Evolutionary conservation across 371 early-diverging fungal genomes (phyloP), one percentile per base, ranked within the genome.

Genomic region (Smittium mucronatum): DNA sequence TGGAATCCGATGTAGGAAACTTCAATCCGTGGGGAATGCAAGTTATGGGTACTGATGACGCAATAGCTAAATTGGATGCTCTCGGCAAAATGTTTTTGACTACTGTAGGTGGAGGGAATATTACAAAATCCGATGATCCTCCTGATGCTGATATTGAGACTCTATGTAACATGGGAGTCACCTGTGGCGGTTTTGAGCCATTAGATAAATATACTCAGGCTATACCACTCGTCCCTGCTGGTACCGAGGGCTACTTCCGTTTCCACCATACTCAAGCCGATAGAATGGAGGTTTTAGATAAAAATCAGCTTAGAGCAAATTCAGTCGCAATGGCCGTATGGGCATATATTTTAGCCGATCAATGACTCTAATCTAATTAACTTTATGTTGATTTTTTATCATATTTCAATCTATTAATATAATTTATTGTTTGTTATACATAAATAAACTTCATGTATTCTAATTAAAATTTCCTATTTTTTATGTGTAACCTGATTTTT

Each of bases 1-100:
- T 84, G 30, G 85, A 85, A 69, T 82, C 83, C 63, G 85, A 85
- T 59, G 75, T 72, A 58, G 84, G 85, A 47, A 80, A 82, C 36
- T 82, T 84, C 70, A 78, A 81, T 29, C 85, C 85, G n/a, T 81
- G 79, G 73, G 84, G 84, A 1, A 74, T 85, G 71, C 30, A 64
- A 0, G 73, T 72, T 1, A 69, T 67, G 0, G 73, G 78, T 17
- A 61, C 71, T 16, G 11, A 15, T 32, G 21, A 69, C 5, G 28
- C n/a, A 26, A 8, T 70, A 31, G 58, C 65, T 17, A 26, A 25
- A 25, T 65, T 29, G 25, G 25, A 36, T 25, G 32, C 47, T 69
- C 74, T 70, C 17, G 79, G 80, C 21, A 15, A 59, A 2, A 61
- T 71, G 58, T 36, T 80, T 8, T 57, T 79, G n/a, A 32, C 61